Base-by-base conservation (phyloP, 2,329 filamentous ascomycete species). In the Curvularia sp. region DNA sequence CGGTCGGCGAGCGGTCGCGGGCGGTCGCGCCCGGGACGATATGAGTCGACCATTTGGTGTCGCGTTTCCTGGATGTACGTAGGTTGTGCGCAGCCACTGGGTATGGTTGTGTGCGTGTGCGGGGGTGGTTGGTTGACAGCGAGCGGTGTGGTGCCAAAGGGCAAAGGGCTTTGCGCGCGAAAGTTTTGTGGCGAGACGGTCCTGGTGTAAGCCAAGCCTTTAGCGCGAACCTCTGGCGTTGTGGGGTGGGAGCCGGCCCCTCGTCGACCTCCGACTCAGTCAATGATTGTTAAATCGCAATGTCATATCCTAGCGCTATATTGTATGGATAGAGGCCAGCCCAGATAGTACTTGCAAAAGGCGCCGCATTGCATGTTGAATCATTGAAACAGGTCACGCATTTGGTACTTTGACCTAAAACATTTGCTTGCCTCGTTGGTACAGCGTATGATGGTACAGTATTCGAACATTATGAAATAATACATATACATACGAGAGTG, bases 1-100 rank as follows among this genome's bases (percentile, higher is more conserved):
- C 73, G 71, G 55, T 70, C 65, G 54, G 61, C 59, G 28, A 72
- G 66, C 41, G 65, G 49, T 35, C 57, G 58, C 57, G 64, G 58
- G 59, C 62, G 62, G 46, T 63, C 63, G 63, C 64, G 69, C 49
- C 58, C 57, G 20, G 66, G 70, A 51, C 70, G 70, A 60, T 74
- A 73, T 3, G 71, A 67, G 49, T 73, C 70, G 9, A 35, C 66
- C 69, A 72, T 72, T 13, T 28, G 53, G 31, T 52, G 46, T 50
- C 46, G 31, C 49, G 55, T 54, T 58, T 55, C 41, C 47, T 44
- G 50, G 46, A 42, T 51, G 42, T 51, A 49, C 22, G 7, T 59
- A 51, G n/a, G 50, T 43, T 48, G 26, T 18, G 44, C 48, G 46
- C 18, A 22, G 39, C 43, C 10, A 13, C 42, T 44, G 35, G 24